phyloP scores from a whole-genome alignment of 1,284 basidiomycete genomes.

The Cutaneotrichosporon spelunceum region DNA sequence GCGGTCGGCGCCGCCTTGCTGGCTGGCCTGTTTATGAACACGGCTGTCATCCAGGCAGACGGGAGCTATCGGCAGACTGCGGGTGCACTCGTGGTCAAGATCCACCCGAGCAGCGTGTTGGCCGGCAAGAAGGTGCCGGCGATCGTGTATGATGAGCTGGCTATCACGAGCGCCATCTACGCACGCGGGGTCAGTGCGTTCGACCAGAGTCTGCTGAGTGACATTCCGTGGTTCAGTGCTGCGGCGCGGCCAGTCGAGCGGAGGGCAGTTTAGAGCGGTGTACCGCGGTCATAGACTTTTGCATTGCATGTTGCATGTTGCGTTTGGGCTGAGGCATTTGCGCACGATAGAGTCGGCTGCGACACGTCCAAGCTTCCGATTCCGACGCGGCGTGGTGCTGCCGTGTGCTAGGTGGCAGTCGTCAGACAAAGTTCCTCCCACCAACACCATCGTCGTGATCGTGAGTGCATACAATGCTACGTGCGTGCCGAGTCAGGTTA shows the following conservation, averaged over 20 bases:
- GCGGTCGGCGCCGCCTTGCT: constrained; percentile 65
- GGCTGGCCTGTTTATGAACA: constrained; percentile 73
- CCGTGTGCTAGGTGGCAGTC: no score
- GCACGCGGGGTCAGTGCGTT: constrained; percentile 81
- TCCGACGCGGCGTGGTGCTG: no score
- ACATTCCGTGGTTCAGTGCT: constrained; percentile 49
- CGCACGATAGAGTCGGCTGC: no score
- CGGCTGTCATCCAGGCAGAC: constrained; percentile 76
- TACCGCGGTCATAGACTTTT: background rate
- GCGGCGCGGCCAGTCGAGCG: constrained; percentile 15
- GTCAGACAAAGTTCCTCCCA: no score
- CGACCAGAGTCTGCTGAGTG: constrained; percentile 59
- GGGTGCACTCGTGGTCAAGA: constrained; percentile 72
- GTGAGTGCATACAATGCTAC: constrained; percentile 12
- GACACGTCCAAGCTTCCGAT: no score
- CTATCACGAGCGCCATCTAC: constrained; percentile 79
- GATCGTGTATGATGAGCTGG: constrained; percentile 87
- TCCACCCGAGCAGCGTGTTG: constrained; percentile 79
- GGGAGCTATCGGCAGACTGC: constrained; percentile 77
- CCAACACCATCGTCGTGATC: background rate
- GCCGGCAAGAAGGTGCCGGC: constrained; percentile 74
- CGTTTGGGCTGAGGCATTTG: background rate
- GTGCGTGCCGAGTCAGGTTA: background rate
- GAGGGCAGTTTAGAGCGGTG: constrained; percentile 8
- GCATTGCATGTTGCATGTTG: constrained; percentile 5